phyloP scores from a whole-genome alignment of 208 protist species.

The Crithidia thermophila region DNA sequence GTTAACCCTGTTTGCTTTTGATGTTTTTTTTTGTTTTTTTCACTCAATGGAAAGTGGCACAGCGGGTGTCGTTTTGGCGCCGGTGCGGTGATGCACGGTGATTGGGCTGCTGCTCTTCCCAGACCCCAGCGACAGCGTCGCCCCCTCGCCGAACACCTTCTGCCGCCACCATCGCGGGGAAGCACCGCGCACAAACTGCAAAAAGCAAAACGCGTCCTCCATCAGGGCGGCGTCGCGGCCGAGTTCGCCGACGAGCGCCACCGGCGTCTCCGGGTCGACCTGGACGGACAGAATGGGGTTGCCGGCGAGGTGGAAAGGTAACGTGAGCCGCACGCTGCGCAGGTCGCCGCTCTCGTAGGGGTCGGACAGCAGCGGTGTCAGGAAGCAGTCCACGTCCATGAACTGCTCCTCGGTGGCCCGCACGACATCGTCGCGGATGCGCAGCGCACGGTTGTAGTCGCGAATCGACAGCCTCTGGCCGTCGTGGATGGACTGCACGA shows the following conservation, averaged over 20 bases:
- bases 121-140: background rate
- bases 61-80: background rate
- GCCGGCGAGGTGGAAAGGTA: conserved; percentile 84
- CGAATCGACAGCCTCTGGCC: conserved; percentile 51
- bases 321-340: conserved; percentile 57
- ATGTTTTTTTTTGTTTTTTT: background rate
- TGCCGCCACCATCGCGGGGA: conserved; percentile 73
- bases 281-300: conserved; percentile 86
- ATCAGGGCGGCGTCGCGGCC: conserved; percentile 84
- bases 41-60: conserved; percentile 13
- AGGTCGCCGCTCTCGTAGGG: conserved; percentile 75
- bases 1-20: background rate
- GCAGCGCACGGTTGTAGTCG: conserved; percentile 79
- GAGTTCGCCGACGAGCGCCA: conserved; percentile 77
- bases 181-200: conserved; percentile 80
- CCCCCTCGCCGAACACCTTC: conserved; percentile 24
- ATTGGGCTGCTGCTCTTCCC: background rate
- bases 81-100: conserved; percentile 10
- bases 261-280: conserved; percentile 64
- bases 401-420: conserved; percentile 84
- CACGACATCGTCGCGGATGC: conserved; percentile 80
- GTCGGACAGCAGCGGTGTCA: conserved; percentile 75
- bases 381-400: conserved; percentile 80
- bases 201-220: conserved; percentile 79
- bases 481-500: conserved; percentile 57